Evolutionary conservation across 2,329 filamentous ascomycete genomes (phyloP).

Genomic region (Penicillium sp.): DNA sequence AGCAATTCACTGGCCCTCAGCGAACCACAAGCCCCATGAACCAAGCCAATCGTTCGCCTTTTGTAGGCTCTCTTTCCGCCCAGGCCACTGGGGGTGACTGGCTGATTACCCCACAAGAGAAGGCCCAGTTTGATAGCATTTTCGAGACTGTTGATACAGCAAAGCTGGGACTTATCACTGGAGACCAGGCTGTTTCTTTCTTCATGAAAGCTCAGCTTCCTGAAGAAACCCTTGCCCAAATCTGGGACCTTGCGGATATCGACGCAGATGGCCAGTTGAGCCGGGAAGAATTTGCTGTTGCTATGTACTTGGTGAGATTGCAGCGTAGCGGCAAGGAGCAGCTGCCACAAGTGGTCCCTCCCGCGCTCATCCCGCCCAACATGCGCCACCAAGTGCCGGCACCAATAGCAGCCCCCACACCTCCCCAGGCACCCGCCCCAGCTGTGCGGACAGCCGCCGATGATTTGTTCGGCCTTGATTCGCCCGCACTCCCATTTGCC

Average conservation of each 20-base stretch:
- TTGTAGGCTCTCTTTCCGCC: constrained; percentile 51
- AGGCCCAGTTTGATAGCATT: constrained; percentile 81
- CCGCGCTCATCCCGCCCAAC: constrained; percentile 80
- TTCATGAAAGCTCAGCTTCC: constrained; percentile 88
- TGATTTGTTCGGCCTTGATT: constrained; percentile 89
- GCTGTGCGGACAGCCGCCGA: constrained; percentile 76
- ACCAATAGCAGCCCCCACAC: constrained; percentile 41
- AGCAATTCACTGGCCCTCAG: constrained; percentile 68
- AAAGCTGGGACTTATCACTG: constrained; percentile 80
- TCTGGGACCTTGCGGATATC: constrained; percentile 96
- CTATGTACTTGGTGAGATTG: constrained; percentile 94
- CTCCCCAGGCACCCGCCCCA: constrained; percentile 46
- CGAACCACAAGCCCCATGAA: constrained; percentile 62
- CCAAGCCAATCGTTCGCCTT: constrained; percentile 43
- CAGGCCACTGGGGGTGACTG: constrained; percentile 68
- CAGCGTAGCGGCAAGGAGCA: constrained; percentile 72
- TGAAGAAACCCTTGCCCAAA: constrained; percentile 85
- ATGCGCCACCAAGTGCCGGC: constrained; percentile 61
- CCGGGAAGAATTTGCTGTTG: constrained; percentile 90
- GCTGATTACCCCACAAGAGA: constrained; percentile 80
- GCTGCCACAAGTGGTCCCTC: constrained; percentile 74
- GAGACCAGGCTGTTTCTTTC: constrained; percentile 91
- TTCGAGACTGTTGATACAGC: constrained; percentile 80
- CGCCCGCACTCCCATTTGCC: constrained; percentile 53
- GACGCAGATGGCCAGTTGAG: constrained; percentile 83